Evolutionary conservation across 2,329 filamentous ascomycete genomes (phyloP), one percentile per base, ranked within the genome.

Genomic region (Neofusicoccum umdonicola): DNA sequence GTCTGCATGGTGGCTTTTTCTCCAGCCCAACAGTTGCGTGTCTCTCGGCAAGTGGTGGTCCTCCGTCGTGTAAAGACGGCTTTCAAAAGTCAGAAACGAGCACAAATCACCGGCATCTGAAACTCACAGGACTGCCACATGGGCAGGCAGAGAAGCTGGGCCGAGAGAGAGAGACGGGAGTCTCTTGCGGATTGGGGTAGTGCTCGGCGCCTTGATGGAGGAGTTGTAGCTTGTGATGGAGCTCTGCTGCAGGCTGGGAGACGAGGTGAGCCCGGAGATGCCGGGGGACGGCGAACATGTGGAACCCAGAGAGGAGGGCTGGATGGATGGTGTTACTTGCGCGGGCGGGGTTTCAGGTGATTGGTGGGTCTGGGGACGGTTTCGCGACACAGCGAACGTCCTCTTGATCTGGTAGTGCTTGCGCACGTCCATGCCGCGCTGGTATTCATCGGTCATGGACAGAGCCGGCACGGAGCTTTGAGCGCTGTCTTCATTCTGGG

Each of bases 241-340:
- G n/a, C 56, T 60, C n/a, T 60, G 56, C 22, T 60, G 56, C 22
- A 60, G 42, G 3, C 56, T 60, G 41, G 56, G 56, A 4, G 56
- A 60, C 2, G 39, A 5, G 4, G 41, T 45, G 31, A 37, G 31
- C 8, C n/a, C 44, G 50, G 50, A 37, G 1, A 52, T 19, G 17
- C 34, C 34, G 6, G 50, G 47, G 4, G 54, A 58, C 13, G 54
- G 54, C 6, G 39, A 47, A n/a, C 56, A 60, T 37, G 56, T 60
- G 17, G 56, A 60, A 1, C 56, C 56, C 27, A 60, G 41, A 15
- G 56, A 60, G n/a, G 56, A 60, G 9, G 56, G 56, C 7, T 47
- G 56, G 9, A 60, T 60, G 19, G 56, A 60, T 13, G 56, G 56
- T 2, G 56, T 60, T 8, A 15, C 22, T 2, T 60, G 56, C 4